Conservation (phyloP, 1,284 basidiomycete species). For the Fistulina hepatica region DNA sequence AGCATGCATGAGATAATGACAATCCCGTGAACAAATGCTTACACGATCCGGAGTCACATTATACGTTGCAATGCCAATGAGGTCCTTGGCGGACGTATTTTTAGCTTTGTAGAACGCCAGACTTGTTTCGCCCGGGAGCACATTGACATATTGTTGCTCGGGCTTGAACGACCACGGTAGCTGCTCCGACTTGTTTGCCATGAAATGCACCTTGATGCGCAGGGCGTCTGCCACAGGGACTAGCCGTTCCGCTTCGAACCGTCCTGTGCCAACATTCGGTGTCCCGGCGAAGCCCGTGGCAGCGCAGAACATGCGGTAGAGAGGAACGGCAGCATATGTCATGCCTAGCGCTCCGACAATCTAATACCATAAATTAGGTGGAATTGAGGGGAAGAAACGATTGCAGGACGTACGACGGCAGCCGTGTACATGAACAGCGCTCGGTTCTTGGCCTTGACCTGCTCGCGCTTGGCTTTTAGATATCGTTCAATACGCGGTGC, state of each 20-base stretch:
- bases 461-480: constrained; percentile 11
- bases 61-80: constrained; percentile 98
- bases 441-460: constrained; percentile 41
- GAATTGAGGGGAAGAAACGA: constrained; percentile 1
- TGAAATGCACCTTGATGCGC: constrained; percentile 91
- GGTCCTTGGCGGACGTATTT: constrained; percentile 77
- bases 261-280: constrained; percentile 76
- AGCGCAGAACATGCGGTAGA: constrained; percentile 96
- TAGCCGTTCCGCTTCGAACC: constrained; percentile 74
- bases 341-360: constrained; percentile 75
- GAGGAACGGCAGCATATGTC: constrained; percentile 92
- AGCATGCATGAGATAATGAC: not conserved
- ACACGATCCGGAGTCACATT: constrained; percentile 92
- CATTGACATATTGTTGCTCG: constrained; percentile 82
- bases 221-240: constrained; percentile 61
- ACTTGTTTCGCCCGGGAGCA: constrained; percentile 92
- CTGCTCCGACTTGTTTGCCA: constrained; percentile 81
- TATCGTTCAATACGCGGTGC: constrained; percentile 5
- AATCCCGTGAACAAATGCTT: constrained; percentile 23
- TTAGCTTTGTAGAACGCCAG: constrained; percentile 95
- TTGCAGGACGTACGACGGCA: constrained; percentile 48
- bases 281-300: constrained; percentile 96
- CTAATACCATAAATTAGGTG: constrained; percentile 27
- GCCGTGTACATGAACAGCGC: constrained; percentile 71
- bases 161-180: constrained; percentile 93